Conservation (phyloP, 164 flowering plant species). For the Cinnamomum chago region DNA sequence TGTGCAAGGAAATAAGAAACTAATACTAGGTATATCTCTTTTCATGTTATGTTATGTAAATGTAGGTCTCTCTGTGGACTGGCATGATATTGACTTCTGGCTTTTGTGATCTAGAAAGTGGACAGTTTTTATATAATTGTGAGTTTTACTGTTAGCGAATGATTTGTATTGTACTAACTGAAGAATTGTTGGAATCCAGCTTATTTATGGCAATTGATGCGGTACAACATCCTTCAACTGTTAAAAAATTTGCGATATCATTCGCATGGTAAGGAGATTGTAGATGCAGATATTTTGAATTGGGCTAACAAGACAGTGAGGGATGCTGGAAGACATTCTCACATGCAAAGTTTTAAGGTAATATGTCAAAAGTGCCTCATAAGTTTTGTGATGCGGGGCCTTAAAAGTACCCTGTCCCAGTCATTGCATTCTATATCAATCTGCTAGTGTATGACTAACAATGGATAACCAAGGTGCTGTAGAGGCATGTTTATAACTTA, state of each 20-base stretch:
- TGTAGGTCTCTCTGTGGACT: not conserved
- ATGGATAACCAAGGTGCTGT: no score
- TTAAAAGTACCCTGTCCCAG: no score
- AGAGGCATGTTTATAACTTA: no score
- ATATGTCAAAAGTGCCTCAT: no score
- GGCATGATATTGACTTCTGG: not conserved
- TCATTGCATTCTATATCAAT: no score
- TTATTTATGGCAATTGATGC: slow-evolving; percentile 91
- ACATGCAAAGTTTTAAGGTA: slow-evolving; percentile 85
- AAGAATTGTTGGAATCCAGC: slow-evolving; percentile 40
- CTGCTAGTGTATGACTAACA: no score
- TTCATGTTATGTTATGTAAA: not conserved
- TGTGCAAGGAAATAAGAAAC: slow-evolving; percentile 88
- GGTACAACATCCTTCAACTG: slow-evolving; percentile 85
- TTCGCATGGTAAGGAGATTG: slow-evolving; percentile 77
- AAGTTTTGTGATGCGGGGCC: no score
- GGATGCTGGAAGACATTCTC: slow-evolving; percentile 49
- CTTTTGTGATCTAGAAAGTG: not conserved
- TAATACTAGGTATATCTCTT: slow-evolving; percentile 63
- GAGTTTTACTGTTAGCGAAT: not conserved
- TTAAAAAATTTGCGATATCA: slow-evolving; percentile 74
- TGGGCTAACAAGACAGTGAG: slow-evolving; percentile 86
- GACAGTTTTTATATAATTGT: not conserved
- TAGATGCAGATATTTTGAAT: slow-evolving; percentile 71
- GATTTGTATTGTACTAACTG: not conserved